phyloP scores from a whole-genome alignment of 1,284 basidiomycete genomes.

The Apiotrichum gamsii region DNA sequence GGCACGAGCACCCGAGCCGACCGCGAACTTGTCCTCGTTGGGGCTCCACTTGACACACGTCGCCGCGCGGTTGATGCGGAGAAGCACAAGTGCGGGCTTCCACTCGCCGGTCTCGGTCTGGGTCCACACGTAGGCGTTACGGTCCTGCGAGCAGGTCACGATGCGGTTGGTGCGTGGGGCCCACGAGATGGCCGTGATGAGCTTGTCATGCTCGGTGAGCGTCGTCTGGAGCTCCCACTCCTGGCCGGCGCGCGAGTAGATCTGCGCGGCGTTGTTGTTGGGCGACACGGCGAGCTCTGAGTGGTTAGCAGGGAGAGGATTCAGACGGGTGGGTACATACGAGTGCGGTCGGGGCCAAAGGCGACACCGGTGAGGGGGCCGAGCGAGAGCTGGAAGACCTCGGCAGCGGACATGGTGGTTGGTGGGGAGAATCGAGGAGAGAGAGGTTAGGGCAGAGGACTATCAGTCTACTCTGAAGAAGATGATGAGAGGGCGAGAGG shows the following conservation, averaged over 20 bases:
- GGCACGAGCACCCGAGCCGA: constrained; percentile 90
- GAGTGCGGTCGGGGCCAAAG: constrained; percentile 82
- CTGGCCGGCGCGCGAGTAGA: constrained; percentile 62
- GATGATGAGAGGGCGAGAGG: neutral
- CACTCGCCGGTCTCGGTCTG: constrained; percentile 68
- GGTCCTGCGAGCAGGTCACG: constrained; percentile 95
- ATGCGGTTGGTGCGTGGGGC: constrained; percentile 93
- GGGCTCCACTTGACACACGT: constrained; percentile 96
- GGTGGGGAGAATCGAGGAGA: constrained; percentile 52
- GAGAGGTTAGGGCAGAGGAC: constrained; percentile 32
- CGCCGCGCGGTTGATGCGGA: constrained; percentile 92
- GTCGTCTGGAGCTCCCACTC: constrained; percentile 71
- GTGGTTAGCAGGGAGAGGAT: neutral
- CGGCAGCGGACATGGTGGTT: constrained; percentile 62
- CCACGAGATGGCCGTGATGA: constrained; percentile 98
- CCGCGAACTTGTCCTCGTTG: constrained; percentile 97
- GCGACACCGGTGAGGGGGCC: constrained; percentile 83
- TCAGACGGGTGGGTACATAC: constrained; percentile 53
- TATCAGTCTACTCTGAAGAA: constrained; percentile 45
- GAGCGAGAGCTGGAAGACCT: constrained; percentile 71
- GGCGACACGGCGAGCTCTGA: constrained; percentile 85
- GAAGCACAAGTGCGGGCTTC: constrained; percentile 95
- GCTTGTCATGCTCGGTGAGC: constrained; percentile 95
- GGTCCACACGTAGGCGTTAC: constrained; percentile 99
- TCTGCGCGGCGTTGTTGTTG: constrained; percentile 83